phyloP scores from a whole-genome alignment of 441 rosid species.

The Pelargonium citronellum region DNA sequence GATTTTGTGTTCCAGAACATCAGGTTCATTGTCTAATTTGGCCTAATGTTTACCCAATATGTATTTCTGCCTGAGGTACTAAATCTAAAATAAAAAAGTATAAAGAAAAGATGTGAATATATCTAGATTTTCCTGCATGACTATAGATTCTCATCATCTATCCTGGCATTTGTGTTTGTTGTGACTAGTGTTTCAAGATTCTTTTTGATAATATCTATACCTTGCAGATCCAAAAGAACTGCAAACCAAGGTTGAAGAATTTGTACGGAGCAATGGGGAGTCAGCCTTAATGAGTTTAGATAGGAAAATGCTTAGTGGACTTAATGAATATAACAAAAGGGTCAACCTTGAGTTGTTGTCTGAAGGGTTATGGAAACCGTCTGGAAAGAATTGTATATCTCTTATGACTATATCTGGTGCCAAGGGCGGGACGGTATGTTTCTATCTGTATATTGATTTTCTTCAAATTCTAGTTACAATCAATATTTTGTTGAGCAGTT shows the following conservation, averaged over 20 bases:
- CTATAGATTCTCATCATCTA: slow-evolving; percentile 4
- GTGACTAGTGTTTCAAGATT: slow-evolving; percentile 8
- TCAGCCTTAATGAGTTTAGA: slow-evolving; percentile 71
- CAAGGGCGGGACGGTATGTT: slow-evolving; percentile 91
- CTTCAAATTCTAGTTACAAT: neutral
- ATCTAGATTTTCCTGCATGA: slow-evolving; percentile 3
- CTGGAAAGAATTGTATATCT: slow-evolving; percentile 83
- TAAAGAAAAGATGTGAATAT: neutral
- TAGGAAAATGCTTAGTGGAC: slow-evolving; percentile 64
- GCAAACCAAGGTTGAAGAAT: slow-evolving; percentile 65
- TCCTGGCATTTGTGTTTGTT: slow-evolving; percentile 3
- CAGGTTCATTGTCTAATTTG: neutral
- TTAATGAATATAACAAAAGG: slow-evolving; percentile 68
- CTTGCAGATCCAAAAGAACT: slow-evolving; percentile 56
- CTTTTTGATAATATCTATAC: slow-evolving; percentile 19
- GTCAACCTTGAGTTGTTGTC: slow-evolving; percentile 68
- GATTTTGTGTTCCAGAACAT: neutral
- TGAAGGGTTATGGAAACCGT: slow-evolving; percentile 80
- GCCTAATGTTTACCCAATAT: neutral
- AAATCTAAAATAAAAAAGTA: neutral
- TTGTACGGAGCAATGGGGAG: slow-evolving; percentile 74
- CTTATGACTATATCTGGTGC: slow-evolving; percentile 99
- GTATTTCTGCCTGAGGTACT: neutral
- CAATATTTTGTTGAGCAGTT: neutral
- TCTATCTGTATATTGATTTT: slow-evolving; percentile 17